These are phyloP conservation scores for Pichia nakasei DNA, from an alignment of 805 yeast genomes.

Conservation along the genomic window DNA sequence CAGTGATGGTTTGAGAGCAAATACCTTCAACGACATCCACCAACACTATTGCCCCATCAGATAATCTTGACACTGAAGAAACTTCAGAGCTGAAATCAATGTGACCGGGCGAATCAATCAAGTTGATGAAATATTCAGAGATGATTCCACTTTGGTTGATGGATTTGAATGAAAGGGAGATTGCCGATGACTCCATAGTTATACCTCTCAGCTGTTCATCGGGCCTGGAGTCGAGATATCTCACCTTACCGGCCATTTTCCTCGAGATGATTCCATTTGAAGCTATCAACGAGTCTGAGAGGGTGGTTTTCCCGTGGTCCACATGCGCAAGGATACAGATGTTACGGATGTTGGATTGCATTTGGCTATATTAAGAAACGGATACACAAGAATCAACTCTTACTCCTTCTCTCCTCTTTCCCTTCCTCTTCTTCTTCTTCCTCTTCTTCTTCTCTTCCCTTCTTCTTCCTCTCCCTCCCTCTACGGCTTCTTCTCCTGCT, in stretches of 20 bases:
- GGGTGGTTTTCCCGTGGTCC: conserved; percentile 95
- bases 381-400: no score
- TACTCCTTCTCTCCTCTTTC: no score
- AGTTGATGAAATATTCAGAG: conserved; percentile 75
- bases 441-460: not conserved
- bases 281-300: conserved; percentile 86
- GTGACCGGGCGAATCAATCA: conserved; percentile 99
- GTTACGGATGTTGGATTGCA: conserved; percentile 54
- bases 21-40: conserved; percentile 99
- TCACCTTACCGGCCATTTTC: conserved; percentile 87
- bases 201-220: conserved; percentile 96
- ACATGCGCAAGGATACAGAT: conserved; percentile 96
- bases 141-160: conserved; percentile 32
- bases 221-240: conserved; percentile 87
- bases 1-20: conserved; percentile 94
- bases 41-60: conserved; percentile 93
- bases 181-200: conserved; percentile 96
- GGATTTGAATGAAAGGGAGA: conserved; percentile 81
- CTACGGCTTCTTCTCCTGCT: not conserved
- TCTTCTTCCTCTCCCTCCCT: no score
- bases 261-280: conserved; percentile 95
- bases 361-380: not conserved
- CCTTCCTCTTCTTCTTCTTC: no score
- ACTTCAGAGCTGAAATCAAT: conserved; percentile 96
- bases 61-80: conserved; percentile 87